A percentile compares a stretch with the other conserved stretches of the same genome.
Conservation (phyloP, 495 filamentous ascomycete genomes). For the Apiosordaria backusii region DNA sequence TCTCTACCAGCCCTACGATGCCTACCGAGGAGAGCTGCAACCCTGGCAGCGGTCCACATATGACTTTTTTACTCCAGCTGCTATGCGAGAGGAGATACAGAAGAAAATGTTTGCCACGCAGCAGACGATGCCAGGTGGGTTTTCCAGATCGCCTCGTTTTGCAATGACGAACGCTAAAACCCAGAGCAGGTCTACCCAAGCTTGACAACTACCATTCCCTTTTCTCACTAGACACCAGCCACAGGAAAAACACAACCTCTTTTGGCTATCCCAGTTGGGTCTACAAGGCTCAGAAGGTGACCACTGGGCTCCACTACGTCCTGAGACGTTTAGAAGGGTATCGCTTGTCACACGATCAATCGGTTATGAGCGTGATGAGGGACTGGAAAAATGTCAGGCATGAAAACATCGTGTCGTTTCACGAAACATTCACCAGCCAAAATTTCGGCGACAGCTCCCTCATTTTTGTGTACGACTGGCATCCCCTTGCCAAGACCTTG, state of each 20-base stretch:
- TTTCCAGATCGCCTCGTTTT: neutral
- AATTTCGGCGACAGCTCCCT: conserved; percentile 93
- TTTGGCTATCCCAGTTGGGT: conserved; percentile 90
- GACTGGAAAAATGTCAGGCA: conserved; percentile 88
- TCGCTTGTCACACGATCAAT: conserved; percentile 81
- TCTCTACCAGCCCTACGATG: conserved; percentile 84
- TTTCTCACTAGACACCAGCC: conserved; percentile 80
- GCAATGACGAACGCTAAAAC: neutral
- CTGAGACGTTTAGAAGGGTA: conserved; percentile 77
- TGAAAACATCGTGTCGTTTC: conserved; percentile 77
- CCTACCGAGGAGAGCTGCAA: conserved; percentile 70
- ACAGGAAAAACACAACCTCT: conserved; percentile 62
- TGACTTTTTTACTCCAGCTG: conserved; percentile 85
- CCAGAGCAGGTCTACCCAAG: conserved; percentile 59
- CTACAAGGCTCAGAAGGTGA: conserved; percentile 89
- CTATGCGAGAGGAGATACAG: conserved; percentile 80
- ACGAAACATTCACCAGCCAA: conserved; percentile 89
- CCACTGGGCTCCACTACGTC: conserved; percentile 79
- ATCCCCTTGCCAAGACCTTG: conserved; percentile 85
- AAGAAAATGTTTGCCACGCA: conserved; percentile 80
- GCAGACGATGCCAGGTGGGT: conserved; percentile 78
- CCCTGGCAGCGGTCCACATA: conserved; percentile 80
- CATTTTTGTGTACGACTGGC: conserved; percentile 90
- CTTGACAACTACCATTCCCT: conserved; percentile 88
- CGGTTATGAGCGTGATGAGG: conserved; percentile 72